Evolutionary conservation across 2,329 filamentous ascomycete genomes (phyloP), one percentile per base, ranked within the genome.

Genomic region (Nigrospora sphaerica): DNA sequence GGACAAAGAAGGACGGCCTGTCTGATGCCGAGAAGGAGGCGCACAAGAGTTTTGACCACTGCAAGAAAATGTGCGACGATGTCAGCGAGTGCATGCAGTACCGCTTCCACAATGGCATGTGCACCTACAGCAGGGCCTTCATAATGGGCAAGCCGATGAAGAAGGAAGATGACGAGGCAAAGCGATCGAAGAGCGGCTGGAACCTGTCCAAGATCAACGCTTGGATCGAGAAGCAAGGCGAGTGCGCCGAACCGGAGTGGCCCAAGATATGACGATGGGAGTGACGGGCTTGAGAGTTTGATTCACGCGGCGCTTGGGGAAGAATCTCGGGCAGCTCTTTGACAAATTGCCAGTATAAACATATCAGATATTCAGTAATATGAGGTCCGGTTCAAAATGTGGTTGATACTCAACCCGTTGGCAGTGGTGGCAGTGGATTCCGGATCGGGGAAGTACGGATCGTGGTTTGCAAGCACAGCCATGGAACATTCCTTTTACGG

Each of bases 61-160:
- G 75, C 56, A 62, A 60, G 3, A 56, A 55, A 28, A 70, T 71
- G 3, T 81, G 78, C 54, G 54, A 66, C 36, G 61, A 56, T 39
- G 44, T 60, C 32, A 32, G 50, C 1, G 47, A 56, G 10, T 75
- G 71, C 58, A 63, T 72, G 50, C 68, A 71, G 52, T 74, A 63
- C 52, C 59, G 59, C 31, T 74, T 63, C 53, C 55, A 61, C 31
- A 52, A 67, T n/a, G 60, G 65, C 28, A 52, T 67, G 36, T 75
- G 72, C 52, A 51, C 56, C 6, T 59, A 67, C 31, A 54, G 60
- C 45, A 54, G 53, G 45, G 57, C 59, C 7, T 64, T 73, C 50
- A 62, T 55, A 49, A 58, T 72, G 14, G 71, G 72, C 13, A 57
- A 61, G 19, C 71, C 71, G 4, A 57, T 54, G 6, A 61, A 61